Base-by-base conservation (phyloP, 257 asterid genomes). In the Capsicum rhomboideum region DNA sequence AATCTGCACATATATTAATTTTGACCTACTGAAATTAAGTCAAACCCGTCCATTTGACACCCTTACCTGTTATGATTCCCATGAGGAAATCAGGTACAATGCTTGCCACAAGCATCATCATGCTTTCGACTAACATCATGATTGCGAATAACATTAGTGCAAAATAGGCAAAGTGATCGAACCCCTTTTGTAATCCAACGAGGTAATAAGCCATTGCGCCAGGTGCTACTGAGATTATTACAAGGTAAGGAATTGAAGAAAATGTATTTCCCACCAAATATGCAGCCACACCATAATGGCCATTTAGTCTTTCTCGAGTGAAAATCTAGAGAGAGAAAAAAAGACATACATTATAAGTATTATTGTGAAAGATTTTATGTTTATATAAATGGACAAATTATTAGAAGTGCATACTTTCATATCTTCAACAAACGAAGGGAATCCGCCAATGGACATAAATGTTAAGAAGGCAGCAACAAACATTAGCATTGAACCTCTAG, bases 391-490 rank as follows among this genome's bases (percentile, higher is more conserved):
- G 20, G 2, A 20, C 12, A 17, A 31, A 20, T 9, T 4, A 0
- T 34, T 34, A 34, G 40, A 46, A 17, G 7, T 79, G 14, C 4
- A 53, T 87, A 92, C 95, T 72, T 92, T 92, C 94, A 91, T 88
- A 84, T 92, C 94, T 34, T 34, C 40, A 34, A 34, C 40, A 34
- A 34, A 34, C 40, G 40, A 34, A 34, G 40, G 40, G 40, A 92
- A 92, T 83, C 96, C 93, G 10, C 96, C 96, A 66, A 92, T 92
- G 2, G 92, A 91, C 96, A 92, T 89, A 67, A 91, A 92, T 26
- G 96, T 92, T 82, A 92, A 80, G 89, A 92, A 90, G 61, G 91
- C 85, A 66, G 84, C 82, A 80, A 87, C 54, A 83, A 67, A 91
- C 83, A 84, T 78, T 20, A 85, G 77, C 94, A 92, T 84, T 42